Evolutionary conservation across 108 stramenopile genomes (phyloP).

Genomic region (Stephanodiscus triporus): DNA sequence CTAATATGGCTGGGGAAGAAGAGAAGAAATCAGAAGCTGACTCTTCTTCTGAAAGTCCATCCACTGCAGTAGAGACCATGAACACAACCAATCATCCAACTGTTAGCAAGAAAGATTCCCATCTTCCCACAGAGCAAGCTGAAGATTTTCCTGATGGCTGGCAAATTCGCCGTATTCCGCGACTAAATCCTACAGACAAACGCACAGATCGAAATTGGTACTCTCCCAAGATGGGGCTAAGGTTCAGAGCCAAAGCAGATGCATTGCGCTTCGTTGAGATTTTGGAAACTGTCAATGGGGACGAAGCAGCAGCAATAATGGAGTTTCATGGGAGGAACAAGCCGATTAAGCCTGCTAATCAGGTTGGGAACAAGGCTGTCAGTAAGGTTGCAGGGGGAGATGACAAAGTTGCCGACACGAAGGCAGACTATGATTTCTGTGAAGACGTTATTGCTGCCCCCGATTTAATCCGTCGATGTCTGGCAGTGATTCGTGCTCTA

Average conservation of each 20-base stretch:
- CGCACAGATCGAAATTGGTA: constrained; percentile 27
- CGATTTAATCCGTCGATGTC: constrained; percentile 82
- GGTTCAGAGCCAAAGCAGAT: constrained; percentile 23
- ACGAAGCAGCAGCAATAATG: constrained; percentile 30
- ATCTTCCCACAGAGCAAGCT: constrained; percentile 17
- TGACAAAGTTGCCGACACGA: constrained; percentile 31
- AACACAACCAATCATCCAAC: constrained; percentile 22
- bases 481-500: constrained; percentile 80
- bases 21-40: constrained; percentile 10
- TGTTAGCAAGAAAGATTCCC: constrained; percentile 14
- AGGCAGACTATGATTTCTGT: constrained; percentile 75
- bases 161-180: constrained; percentile 21
- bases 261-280: constrained; percentile 19
- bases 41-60: constrained; percentile 9
- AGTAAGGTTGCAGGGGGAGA: constrained; percentile 28
- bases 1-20: not conserved
- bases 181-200: constrained; percentile 20
- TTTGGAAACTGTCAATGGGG: constrained; percentile 13
- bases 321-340: constrained; percentile 36
- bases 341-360: not conserved
- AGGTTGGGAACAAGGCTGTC: constrained; percentile 7
- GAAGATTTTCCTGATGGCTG: constrained; percentile 37
- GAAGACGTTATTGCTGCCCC: constrained; percentile 77
- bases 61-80: constrained; percentile 4
- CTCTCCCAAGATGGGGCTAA: constrained; percentile 25